A percentile compares a stretch with the other conserved stretches of the same genome.
Evolutionary conservation across 163 green algal genomes (phyloP).

Genomic region (Trebouxia gelatinosa): DNA sequence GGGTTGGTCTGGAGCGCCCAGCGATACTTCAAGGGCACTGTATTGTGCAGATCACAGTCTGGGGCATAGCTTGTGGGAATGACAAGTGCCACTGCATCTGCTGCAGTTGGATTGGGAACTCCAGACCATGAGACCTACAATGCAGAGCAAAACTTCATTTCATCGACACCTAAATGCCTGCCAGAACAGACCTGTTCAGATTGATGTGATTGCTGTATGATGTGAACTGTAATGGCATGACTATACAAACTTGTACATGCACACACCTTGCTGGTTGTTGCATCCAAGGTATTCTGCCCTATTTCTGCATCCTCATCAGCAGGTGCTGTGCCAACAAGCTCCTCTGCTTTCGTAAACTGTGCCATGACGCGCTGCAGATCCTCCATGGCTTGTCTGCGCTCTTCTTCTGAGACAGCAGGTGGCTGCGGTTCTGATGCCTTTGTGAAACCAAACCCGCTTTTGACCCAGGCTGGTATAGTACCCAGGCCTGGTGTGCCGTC

Average conservation of each 20-base stretch:
- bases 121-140: constrained; percentile 23
- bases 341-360: constrained; percentile 50
- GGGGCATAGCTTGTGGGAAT: constrained; percentile 11
- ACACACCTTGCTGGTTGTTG: no score
- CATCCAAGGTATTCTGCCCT: no score
- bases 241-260: no score
- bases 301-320: constrained; percentile 22
- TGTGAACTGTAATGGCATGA: no score
- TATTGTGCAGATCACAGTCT: neutral
- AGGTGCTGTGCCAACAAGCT: constrained; percentile 35
- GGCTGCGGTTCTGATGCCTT: neutral
- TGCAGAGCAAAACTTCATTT: no score
- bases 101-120: constrained; percentile 19
- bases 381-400: neutral
- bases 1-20: constrained; percentile 6
- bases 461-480: neutral
- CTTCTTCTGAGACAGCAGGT: neutral
- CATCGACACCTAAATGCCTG: no score
- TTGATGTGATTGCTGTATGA: no score
- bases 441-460: neutral
- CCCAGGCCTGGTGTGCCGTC: neutral
- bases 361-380: constrained; percentile 49
- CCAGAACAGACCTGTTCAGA: no score
- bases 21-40: constrained; percentile 20
- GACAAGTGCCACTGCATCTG: constrained; percentile 22